These are phyloP conservation scores for Saccharomycopsis amapae DNA, from an alignment of 805 yeast genomes.

Conservation along the genomic window DNA sequence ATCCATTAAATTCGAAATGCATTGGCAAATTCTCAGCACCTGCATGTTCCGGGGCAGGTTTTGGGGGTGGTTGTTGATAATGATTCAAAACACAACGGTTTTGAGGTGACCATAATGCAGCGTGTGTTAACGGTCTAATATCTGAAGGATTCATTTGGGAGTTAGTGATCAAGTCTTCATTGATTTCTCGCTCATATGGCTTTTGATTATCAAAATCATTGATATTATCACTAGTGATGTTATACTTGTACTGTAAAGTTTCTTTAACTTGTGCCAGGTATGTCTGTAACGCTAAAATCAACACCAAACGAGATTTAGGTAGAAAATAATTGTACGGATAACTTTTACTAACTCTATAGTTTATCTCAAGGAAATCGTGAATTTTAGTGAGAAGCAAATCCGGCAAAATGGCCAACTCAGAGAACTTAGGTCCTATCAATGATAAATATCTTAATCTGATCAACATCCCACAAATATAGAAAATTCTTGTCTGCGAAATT, in stretches of 20 bases:
- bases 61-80: too few species aligned
- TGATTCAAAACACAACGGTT: too few species aligned
- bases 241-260: not conserved
- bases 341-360: constrained; percentile 26
- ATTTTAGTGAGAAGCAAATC: constrained; percentile 27
- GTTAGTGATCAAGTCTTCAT: not conserved
- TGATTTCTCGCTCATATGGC: not conserved
- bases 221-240: constrained; percentile 22
- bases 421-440: constrained; percentile 43
- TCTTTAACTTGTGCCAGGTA: constrained; percentile 46
- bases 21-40: too few species aligned
- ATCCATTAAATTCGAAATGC: too few species aligned
- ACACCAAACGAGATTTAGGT: constrained; percentile 46
- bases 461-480: constrained; percentile 61
- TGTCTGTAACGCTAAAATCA: constrained; percentile 54
- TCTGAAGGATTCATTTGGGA: not conserved
- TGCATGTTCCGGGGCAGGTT: too few species aligned
- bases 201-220: constrained; percentile 19
- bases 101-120: not conserved
- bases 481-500: constrained; percentile 46
- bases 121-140: not conserved
- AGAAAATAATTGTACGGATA: constrained; percentile 44
- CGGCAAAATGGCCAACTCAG: constrained; percentile 41
- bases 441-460: constrained; percentile 48
- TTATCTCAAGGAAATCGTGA: constrained; percentile 25